A percentile compares a stretch with the other conserved stretches of the same genome.
phyloP scores from a whole-genome alignment of 257 asterid genomes.

The Ehretia macrophylla region DNA sequence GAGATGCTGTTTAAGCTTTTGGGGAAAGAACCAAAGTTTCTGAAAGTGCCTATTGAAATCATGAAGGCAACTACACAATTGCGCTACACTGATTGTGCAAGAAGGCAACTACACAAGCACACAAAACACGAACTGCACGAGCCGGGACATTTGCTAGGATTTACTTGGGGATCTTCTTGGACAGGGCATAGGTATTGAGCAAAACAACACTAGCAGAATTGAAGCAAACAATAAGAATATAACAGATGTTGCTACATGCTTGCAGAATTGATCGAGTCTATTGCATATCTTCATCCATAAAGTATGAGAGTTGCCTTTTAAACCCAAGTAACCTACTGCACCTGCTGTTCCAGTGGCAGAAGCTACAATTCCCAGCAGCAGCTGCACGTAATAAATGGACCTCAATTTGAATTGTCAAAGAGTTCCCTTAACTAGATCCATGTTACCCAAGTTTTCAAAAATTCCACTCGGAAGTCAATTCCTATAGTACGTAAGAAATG shows the following conservation, averaged over 20 bases:
- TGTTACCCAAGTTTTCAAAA: no score
- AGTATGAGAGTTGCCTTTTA: constrained; percentile 57
- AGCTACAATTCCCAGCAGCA: constrained; percentile 65
- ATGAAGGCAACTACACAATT: no score
- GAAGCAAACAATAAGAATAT: constrained; percentile 53
- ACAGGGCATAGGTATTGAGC: constrained; percentile 47
- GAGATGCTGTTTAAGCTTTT: constrained; percentile 72
- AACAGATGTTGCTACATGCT: constrained; percentile 53
- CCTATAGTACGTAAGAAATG: no score
- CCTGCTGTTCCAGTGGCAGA: constrained; percentile 79
- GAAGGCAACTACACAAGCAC: constrained; percentile 43
- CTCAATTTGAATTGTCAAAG: no score
- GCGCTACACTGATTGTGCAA: constrained; percentile 90
- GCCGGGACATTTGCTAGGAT: constrained; percentile 1
- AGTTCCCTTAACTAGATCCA: no score
- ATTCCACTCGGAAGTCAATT: no score
- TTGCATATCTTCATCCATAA: constrained; percentile 58
- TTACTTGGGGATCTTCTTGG: constrained; percentile 66
- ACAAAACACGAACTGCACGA: not conserved
- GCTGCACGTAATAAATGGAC: constrained; percentile 54
- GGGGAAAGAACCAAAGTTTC: constrained; percentile 70
- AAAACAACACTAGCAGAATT: constrained; percentile 40
- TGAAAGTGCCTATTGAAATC: constrained; percentile 78
- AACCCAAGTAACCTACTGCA: constrained; percentile 69
- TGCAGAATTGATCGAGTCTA: constrained; percentile 50